Base-by-base conservation (phyloP, 441 rosid species). In the Arabidopsis hybrid region DNA sequence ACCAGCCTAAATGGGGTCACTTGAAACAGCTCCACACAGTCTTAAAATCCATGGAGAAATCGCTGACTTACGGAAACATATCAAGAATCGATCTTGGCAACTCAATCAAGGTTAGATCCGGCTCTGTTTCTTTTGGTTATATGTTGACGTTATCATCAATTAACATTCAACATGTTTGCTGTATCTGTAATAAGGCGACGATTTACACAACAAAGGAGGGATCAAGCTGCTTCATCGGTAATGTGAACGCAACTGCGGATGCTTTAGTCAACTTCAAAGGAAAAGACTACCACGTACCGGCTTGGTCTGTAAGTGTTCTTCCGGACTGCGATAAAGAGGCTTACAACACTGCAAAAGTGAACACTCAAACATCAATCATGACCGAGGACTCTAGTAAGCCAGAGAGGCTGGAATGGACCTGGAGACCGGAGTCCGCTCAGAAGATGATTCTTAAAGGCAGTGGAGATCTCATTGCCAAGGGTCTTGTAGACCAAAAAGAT, bases 251-350 rank as follows among this genome's bases (percentile, higher is more conserved):
- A 0, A 69, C 71, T 4, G 47, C 73, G 0, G 90, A 85, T 76
- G 86, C 81, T 6, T 40, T 47, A 1, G 62, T 84, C 43, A 75
- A n/a, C 13, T 86, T 82, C 74, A 75, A 62, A 71, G 96, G 87
- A 9, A 53, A 38, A 36, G 31, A 67, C 0, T 78, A 80, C 49
- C 40, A 6, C 5, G 75, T 89, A 50, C 95, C 91, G 1, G 92
- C 97, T 12, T 93, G 95, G 92, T 89, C 97, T 8, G 87, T 91
- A n/a, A 85, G 83, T 52, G 79, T 85, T 51, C 89, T 89, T 60
- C 88, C 91, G 4, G 88, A 89, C 29, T 86, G 95, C 31, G 56
- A 73, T 14, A 82, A 60, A 5, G 89, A 79, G 57, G 83, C 45
- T 5, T 88, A 80, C 72, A 89, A 86, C 42, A 84, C 93, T 2